Percentiles rank a stretch among this genome's conserved stretches.
Conservation (phyloP, 2,329 filamentous ascomycete species). For the Pestalotiopsis sp. region DNA sequence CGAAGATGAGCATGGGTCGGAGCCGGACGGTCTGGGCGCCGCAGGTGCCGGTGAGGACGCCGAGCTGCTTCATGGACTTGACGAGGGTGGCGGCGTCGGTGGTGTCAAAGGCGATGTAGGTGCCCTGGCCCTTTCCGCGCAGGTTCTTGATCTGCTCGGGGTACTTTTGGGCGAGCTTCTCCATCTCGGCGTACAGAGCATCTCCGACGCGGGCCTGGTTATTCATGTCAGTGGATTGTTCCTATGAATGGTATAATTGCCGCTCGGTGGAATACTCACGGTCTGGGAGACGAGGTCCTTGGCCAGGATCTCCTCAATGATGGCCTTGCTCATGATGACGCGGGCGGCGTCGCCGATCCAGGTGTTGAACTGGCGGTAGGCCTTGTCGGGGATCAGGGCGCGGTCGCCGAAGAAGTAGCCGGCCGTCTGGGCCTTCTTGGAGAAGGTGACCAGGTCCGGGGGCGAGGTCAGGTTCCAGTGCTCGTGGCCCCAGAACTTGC, state of each 20-base stretch:
- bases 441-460: slow-evolving; percentile 93
- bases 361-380: slow-evolving; percentile 95
- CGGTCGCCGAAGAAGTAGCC: slow-evolving; percentile 89
- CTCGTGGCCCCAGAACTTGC: slow-evolving; percentile 95
- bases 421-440: slow-evolving; percentile 92
- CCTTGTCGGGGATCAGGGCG: slow-evolving; percentile 82
- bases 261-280: neutral
- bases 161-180: slow-evolving; percentile 68
- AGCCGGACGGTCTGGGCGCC: slow-evolving; percentile 71
- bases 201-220: slow-evolving; percentile 72
- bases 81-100: slow-evolving; percentile 76
- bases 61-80: slow-evolving; percentile 71
- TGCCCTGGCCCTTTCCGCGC: slow-evolving; percentile 83
- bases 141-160: slow-evolving; percentile 80
- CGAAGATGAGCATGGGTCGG: slow-evolving; percentile 88
- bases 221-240: slow-evolving; percentile 40
- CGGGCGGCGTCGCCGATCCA: slow-evolving; percentile 87
- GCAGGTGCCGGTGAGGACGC: slow-evolving; percentile 85
- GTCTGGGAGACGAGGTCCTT: slow-evolving; percentile 66
- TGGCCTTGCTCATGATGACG: slow-evolving; percentile 81
- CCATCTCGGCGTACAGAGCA: slow-evolving; percentile 74
- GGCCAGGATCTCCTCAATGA: slow-evolving; percentile 78
- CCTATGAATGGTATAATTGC: neutral
- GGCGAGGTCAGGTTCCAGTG: slow-evolving; percentile 83
- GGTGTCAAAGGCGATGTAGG: slow-evolving; percentile 90